phyloP scores from a whole-genome alignment of 768 basidiomycete species.

The Suillus alpinus region DNA sequence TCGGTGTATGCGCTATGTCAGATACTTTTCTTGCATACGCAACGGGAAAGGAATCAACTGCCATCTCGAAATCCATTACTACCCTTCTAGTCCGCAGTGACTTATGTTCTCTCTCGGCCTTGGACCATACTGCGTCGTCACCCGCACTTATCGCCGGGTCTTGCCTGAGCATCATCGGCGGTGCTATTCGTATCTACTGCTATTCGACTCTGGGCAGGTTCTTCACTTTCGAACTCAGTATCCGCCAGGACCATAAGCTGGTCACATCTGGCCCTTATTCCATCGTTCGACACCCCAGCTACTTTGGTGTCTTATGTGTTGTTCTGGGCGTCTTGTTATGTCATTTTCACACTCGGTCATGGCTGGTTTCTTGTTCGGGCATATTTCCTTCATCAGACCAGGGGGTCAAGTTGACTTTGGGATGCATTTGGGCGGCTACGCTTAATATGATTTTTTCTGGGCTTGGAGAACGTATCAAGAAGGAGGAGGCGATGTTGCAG shows the following conservation, averaged over 20 bases:
- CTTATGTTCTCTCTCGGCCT: neutral
- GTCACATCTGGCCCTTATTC: constrained; percentile 39
- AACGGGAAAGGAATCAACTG: neutral
- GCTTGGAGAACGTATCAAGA: constrained; percentile 12
- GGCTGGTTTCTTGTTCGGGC: constrained; percentile 7
- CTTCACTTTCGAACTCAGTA: constrained; percentile 41
- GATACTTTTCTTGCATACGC: neutral
- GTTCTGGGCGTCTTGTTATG: constrained; percentile 4
- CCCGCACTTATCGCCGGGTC: constrained; percentile 16
- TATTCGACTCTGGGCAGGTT: constrained; percentile 33
- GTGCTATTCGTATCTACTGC: constrained; percentile 30
- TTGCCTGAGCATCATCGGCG: constrained; percentile 20
- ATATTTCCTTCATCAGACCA: neutral
- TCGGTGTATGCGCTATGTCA: neutral
- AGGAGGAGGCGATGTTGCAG: constrained; percentile 11
- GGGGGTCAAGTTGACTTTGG: neutral
- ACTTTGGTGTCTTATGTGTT: constrained; percentile 5
- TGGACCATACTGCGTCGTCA: neutral
- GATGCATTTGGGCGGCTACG: neutral
- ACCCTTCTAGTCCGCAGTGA: neutral
- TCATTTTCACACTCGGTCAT: constrained; percentile 7
- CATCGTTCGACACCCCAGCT: constrained; percentile 37
- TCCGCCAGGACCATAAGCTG: constrained; percentile 34
- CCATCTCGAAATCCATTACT: neutral
- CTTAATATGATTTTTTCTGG: neutral